phyloP scores from a whole-genome alignment of 2,329 filamentous ascomycete genomes.

The Nigrospora oryzae region DNA sequence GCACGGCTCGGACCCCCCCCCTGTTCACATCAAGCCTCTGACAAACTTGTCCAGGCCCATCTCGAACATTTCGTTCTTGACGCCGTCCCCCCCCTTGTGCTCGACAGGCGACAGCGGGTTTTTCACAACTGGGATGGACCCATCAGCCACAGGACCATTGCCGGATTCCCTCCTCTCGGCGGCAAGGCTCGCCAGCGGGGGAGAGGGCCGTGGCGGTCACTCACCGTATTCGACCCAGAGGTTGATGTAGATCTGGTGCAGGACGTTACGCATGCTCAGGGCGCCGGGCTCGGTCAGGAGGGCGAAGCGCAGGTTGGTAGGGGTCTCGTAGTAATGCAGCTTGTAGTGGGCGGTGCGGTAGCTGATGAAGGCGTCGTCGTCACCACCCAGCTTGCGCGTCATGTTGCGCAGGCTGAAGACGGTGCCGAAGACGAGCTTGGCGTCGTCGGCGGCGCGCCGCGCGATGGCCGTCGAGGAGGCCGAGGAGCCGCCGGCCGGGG shows the following conservation, averaged over 20 bases:
- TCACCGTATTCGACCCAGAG: constrained; percentile 91
- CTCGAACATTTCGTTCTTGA: constrained; percentile 64
- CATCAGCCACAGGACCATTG: not conserved
- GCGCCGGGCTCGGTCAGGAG: constrained; percentile 89
- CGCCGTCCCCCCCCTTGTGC: constrained; percentile 60
- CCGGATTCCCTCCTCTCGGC: not conserved
- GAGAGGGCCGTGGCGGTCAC: constrained; percentile 15
- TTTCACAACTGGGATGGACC: constrained; percentile 49
- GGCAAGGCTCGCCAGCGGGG: not conserved
- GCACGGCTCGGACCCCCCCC: no score
- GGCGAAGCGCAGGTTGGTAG: constrained; percentile 90
- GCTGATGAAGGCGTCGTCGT: constrained; percentile 90
- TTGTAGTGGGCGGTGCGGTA: constrained; percentile 95
- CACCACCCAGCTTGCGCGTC: constrained; percentile 87
- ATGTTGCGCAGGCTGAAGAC: constrained; percentile 96
- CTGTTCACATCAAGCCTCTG: constrained; percentile 48
- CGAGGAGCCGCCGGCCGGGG: constrained; percentile 3
- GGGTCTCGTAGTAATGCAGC: constrained; percentile 97
- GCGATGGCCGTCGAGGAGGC: constrained; percentile 16
- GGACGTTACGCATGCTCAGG: constrained; percentile 82
- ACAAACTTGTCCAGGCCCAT: constrained; percentile 71
- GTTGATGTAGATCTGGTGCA: constrained; percentile 98
- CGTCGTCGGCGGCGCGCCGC: constrained; percentile 58
- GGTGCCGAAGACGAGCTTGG: constrained; percentile 94
- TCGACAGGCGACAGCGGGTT: constrained; percentile 62